Conservation (phyloP, 1,139 yeast species). For the Taiozyma onychis region DNA sequence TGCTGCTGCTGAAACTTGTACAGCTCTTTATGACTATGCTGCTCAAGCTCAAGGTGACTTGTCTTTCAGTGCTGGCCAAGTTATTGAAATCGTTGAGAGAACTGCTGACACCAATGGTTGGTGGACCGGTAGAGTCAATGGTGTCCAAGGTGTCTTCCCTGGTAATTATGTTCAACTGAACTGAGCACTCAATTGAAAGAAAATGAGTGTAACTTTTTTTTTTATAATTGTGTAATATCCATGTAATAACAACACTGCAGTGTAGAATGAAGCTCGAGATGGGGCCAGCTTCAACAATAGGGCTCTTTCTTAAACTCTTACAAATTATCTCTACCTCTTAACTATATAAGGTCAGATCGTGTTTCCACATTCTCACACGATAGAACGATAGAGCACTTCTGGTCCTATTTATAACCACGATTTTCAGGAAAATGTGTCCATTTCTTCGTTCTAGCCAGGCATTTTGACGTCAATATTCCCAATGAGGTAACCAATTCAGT, state of each 20-base stretch:
- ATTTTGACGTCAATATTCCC: neutral
- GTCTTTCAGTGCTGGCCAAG: slow-evolving; percentile 80
- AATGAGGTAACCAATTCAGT: neutral
- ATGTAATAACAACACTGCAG: neutral
- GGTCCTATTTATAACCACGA: neutral
- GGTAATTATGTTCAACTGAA: slow-evolving; percentile 87
- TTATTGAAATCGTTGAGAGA: slow-evolving; percentile 75
- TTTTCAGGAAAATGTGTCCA: neutral
- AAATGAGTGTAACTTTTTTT: neutral
- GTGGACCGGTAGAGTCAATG: slow-evolving; percentile 96
- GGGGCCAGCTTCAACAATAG: no score
- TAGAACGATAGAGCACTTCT: neutral
- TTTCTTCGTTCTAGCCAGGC: neutral
- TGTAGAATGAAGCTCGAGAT: neutral
- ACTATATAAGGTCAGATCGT: no score
- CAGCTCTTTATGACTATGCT: slow-evolving; percentile 70
- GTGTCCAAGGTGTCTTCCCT: slow-evolving; percentile 88
- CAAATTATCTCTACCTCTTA: no score
- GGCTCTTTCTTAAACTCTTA: neutral
- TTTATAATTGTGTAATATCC: neutral
- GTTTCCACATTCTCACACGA: no score
- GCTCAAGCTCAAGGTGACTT: slow-evolving; percentile 92
- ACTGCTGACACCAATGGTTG: slow-evolving; percentile 86
- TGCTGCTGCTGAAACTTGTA: slow-evolving; percentile 50
- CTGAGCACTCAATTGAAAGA: slow-evolving; percentile 10